phyloP scores from a whole-genome alignment of 2,329 filamentous ascomycete species.

The Emericellopsis cladophorae region DNA sequence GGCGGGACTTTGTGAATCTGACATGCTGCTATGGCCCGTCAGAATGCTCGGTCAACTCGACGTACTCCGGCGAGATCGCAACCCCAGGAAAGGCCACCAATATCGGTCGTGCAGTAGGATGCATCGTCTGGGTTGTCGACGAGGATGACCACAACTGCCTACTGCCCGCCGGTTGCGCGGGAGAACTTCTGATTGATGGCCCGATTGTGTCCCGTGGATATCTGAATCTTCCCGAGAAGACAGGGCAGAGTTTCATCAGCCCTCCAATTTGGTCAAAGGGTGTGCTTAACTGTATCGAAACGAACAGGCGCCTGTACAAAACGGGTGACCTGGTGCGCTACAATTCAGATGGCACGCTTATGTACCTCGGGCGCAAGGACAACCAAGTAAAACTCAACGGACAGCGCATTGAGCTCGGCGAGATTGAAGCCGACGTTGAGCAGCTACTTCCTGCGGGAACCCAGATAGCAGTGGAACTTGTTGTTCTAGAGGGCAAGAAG shows the following conservation, averaged over 20 bases:
- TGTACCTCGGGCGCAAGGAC: conserved; percentile 60
- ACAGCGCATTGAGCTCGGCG: conserved; percentile 6
- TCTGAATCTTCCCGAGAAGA: conserved; percentile 19
- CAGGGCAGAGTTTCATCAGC: conserved; percentile 16
- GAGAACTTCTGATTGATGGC: conserved; percentile 32
- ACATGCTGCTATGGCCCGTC: conserved; percentile 4
- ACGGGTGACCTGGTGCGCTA: conserved; percentile 82
- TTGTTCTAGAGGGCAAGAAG: conserved; percentile 5
- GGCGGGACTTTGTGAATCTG: conserved; percentile 1
- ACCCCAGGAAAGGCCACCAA: conserved; percentile 3
- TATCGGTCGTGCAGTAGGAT: conserved; percentile 3
- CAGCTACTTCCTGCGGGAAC: conserved; percentile 2
- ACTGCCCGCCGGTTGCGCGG: conserved; percentile 13
- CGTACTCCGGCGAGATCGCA: conserved; percentile 2
- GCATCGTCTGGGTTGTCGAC: conserved; percentile 11
- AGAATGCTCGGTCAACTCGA: conserved; percentile 4
- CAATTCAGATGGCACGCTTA: conserved; percentile 69
- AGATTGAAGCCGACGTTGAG: conserved; percentile 4
- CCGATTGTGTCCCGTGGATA: conserved; percentile 37
- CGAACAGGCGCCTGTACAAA: conserved; percentile 47
- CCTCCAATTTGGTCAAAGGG: conserved; percentile 21
- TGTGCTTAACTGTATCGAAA: background rate
- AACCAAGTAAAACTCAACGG: conserved; percentile 6
- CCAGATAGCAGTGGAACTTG: conserved; percentile 8
- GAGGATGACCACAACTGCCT: conserved; percentile 8